phyloP scores from a whole-genome alignment of 2,329 filamentous ascomycete species.

The Penicillium griseofulvum region DNA sequence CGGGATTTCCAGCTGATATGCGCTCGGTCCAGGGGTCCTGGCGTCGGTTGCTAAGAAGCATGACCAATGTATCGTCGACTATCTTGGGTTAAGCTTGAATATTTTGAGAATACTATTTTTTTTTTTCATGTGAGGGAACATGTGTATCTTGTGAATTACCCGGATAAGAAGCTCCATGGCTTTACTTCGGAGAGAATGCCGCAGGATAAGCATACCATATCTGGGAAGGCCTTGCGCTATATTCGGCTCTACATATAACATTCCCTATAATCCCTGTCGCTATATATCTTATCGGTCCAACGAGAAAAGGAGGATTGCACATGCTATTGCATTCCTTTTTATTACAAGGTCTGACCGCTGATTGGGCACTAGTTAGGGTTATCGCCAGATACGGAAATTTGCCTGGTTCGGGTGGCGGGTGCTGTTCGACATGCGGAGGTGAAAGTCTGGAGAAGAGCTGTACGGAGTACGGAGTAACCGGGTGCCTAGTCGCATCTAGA shows the following conservation, averaged over 20 bases:
- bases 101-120: too few species aligned
- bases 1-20: slow-evolving; percentile 31
- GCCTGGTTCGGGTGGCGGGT: slow-evolving; percentile 1
- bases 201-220: slow-evolving; percentile 8
- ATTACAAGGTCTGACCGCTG: slow-evolving; percentile 8
- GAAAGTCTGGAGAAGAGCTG: slow-evolving; percentile 7
- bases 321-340: slow-evolving; percentile 1
- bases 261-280: neutral
- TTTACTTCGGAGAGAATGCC: slow-evolving; percentile 6
- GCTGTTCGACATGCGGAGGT: slow-evolving; percentile 3
- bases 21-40: slow-evolving; percentile 10
- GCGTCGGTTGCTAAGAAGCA: slow-evolving; percentile 25
- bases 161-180: slow-evolving; percentile 5
- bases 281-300: slow-evolving; percentile 25
- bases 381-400: neutral
- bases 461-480: neutral
- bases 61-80: slow-evolving; percentile 25
- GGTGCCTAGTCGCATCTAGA: neutral
- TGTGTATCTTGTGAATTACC: neutral
- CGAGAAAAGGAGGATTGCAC: slow-evolving; percentile 19
- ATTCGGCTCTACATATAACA: neutral
- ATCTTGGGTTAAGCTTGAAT: slow-evolving; percentile 10
- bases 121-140: neutral
- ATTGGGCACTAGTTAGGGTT: slow-evolving; percentile 5
- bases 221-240: slow-evolving; percentile 4